Conservation (phyloP, 306 rosid genomes). For the Coriaria nepalensis region DNA sequence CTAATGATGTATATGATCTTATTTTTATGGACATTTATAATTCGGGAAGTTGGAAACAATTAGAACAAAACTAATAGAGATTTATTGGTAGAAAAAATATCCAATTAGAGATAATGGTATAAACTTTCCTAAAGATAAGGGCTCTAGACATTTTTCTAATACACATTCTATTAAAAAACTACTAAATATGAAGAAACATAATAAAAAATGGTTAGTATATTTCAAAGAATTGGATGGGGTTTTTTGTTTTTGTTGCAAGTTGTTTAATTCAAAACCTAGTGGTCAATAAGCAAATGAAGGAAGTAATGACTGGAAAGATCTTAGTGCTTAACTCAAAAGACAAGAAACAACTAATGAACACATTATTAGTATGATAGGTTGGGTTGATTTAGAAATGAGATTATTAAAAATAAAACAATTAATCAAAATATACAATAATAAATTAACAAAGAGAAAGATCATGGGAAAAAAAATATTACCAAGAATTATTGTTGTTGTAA, state of each 20-base stretch:
- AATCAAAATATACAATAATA: not conserved
- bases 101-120: not conserved
- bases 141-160: slow-evolving; percentile 1
- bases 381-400: slow-evolving; percentile 3
- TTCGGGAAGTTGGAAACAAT: slow-evolving; percentile 1
- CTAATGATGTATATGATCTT: too few relatives aligned
- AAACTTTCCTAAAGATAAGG: not conserved
- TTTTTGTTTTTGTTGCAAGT: slow-evolving; percentile 3
- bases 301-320: not conserved
- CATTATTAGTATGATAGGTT: not conserved
- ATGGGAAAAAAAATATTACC: not conserved
- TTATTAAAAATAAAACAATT: slow-evolving; percentile 1
- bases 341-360: not conserved
- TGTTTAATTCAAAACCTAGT: not conserved
- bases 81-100: not conserved
- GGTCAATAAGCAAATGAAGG: too few relatives aligned
- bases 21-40: too few relatives aligned
- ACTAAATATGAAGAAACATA: not conserved
- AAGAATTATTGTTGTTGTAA: too few relatives aligned
- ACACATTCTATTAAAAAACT: not conserved
- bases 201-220: not conserved
- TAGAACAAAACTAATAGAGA: slow-evolving; percentile 6
- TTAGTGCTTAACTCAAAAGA: not conserved
- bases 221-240: slow-evolving; percentile 4
- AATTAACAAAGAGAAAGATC: slow-evolving; percentile 2